Evolutionary conservation across 441 rosid species (phyloP), one percentile per base, ranked within the genome.

Genomic region (Pelargonium exstipulatum): DNA sequence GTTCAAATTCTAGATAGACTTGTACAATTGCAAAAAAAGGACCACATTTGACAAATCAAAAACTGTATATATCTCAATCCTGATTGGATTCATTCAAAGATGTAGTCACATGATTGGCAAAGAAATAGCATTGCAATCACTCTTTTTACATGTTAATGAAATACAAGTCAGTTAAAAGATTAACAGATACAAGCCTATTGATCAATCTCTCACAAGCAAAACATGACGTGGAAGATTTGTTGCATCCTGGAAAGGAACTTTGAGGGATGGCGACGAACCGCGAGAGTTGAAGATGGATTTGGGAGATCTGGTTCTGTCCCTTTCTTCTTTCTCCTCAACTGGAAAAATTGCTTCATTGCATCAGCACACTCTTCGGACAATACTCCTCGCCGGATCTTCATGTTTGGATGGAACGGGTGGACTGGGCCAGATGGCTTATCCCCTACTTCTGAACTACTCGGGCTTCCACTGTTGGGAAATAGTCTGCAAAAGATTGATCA

Each of bases 331-430:
- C 97, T 89, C 78, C 99, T 81, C 53, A 87, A 87, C 80, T 89
- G 97, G 83, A 95, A 92, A 79, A 95, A 95, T 66, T 88, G 91
- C 63, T 89, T 91, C 99, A 95, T 95, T 49, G 62, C 74, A 71
- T 89, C 91, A n/a, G 96, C 91, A 74, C 99, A 95, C 73, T 92
- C 95, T 17, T 87, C 73, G 62, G 83, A 89, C 63, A 95, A 74
- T 75, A 90, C 82, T 68, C 96, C 96, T 2, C 96, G 86, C 45
- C 97, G 83, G 69, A 92, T 84, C 40, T 71, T 80, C 91, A 95
- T 92, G 37, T 88, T 95, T 4, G 99, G 95, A 77, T 95, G 99
- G 78, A 90, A 95, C 5, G 97, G 98, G 76, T 95, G 99, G 64
- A 83, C 87, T 0, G 96, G 98, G 69, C 96, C 80, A 22, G 87